Conservation (phyloP, 306 rosid species). For the Calophaca sinica region DNA sequence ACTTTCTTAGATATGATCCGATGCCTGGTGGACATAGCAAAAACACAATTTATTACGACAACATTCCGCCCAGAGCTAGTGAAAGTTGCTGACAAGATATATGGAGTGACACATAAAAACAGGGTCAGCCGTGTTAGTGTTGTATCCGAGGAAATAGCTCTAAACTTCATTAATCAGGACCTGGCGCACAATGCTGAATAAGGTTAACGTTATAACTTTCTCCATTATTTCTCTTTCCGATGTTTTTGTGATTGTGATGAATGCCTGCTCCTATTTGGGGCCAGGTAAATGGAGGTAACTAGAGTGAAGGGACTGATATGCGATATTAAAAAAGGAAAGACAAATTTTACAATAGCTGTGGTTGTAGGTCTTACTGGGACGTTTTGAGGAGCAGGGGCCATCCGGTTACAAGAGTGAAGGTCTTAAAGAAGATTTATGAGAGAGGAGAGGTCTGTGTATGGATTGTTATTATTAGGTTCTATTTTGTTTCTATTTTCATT, state of each 20-base stretch:
- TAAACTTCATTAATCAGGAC: conserved; percentile 88
- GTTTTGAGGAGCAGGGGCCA: not conserved
- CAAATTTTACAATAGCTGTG: not conserved
- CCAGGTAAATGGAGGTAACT: not conserved
- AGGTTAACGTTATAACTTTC: conserved; percentile 50
- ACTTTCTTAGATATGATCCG: conserved; percentile 88
- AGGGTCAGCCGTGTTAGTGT: conserved; percentile 92
- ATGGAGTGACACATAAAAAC: conserved; percentile 87
- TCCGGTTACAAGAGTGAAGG: not conserved
- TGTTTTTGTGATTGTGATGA: conserved; percentile 2
- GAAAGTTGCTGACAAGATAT: conserved; percentile 91
- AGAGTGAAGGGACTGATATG: not conserved
- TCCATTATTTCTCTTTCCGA: not conserved
- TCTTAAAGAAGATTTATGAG: too few relatives aligned
- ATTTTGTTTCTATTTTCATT: too few relatives aligned
- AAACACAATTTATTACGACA: conserved; percentile 93
- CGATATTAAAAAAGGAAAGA: not conserved
- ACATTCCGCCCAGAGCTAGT: conserved; percentile 96
- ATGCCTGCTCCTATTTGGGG: not conserved
- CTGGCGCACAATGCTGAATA: conserved; percentile 86
- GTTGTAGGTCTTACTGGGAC: conserved; percentile 13
- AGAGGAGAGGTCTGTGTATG: too few relatives aligned
- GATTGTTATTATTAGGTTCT: too few relatives aligned
- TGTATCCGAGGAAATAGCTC: conserved; percentile 74
- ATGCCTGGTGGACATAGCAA: conserved; percentile 82